Conservation (phyloP, 345 rosid species). For the Arabis hirsuta region DNA sequence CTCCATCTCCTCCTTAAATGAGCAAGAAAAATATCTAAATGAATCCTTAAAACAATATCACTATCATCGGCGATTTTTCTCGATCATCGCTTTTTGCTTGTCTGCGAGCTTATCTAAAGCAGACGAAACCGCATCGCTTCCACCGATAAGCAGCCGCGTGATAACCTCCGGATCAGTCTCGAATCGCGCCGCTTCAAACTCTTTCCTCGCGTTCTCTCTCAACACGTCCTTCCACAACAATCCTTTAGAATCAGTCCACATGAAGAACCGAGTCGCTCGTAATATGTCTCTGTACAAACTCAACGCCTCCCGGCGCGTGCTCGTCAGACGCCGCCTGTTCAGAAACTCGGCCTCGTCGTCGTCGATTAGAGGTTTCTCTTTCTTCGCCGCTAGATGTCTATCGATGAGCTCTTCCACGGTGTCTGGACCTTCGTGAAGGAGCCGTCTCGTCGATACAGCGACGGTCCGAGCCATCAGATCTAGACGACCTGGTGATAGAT, state of each 20-base stretch:
- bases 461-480: neutral
- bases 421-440: conserved; percentile 77
- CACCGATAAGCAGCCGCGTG: conserved; percentile 74
- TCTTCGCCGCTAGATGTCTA: conserved; percentile 70
- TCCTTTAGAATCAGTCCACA: conserved; percentile 79
- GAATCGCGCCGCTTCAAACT: conserved; percentile 81
- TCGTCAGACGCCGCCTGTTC: conserved; percentile 63
- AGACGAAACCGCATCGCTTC: conserved; percentile 74
- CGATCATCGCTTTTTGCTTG: conserved; percentile 71
- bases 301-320: conserved; percentile 76
- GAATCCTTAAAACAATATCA: neutral
- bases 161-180: conserved; percentile 85
- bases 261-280: conserved; percentile 82
- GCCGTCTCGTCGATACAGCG: conserved; percentile 25
- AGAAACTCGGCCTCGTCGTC: conserved; percentile 69
- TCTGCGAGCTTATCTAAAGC: conserved; percentile 78
- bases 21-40: too few species aligned
- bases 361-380: conserved; percentile 52
- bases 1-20: neutral
- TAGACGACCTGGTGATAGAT: conserved; percentile 23
- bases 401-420: conserved; percentile 81
- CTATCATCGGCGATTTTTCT: conserved; percentile 48
- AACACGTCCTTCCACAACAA: conserved; percentile 72
- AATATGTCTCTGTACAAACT: conserved; percentile 80
- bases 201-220: conserved; percentile 82